Percentiles rank a stretch among this genome's conserved stretches.
These are phyloP conservation scores for Pholiota microspora DNA, from an alignment of 768 basidiomycete genomes.

Conservation along the genomic window DNA sequence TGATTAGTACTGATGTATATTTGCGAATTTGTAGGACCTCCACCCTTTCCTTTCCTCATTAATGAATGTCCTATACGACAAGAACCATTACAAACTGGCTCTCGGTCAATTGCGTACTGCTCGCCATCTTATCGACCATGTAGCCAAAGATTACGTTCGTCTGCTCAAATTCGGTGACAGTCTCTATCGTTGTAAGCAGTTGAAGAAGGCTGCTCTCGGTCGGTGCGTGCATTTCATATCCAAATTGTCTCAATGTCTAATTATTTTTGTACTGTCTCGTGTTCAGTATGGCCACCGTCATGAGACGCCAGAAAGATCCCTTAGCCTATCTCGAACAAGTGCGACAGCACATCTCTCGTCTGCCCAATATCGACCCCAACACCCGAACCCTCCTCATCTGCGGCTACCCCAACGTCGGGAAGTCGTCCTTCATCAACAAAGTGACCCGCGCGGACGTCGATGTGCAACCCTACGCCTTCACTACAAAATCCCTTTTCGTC, in stretches of 20 bases:
- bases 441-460: conserved; percentile 99
- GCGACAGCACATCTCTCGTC: conserved; percentile 97
- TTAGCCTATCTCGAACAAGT: conserved; percentile 99
- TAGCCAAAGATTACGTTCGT: conserved; percentile 96
- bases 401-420: conserved; percentile 99
- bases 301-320: conserved; percentile 98
- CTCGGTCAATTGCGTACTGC: conserved; percentile 96
- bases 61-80: conserved; percentile 99
- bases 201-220: conserved; percentile 95
- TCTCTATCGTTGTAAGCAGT: conserved; percentile 96
- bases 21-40: conserved; percentile 54
- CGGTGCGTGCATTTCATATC: conserved; percentile 53
- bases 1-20: conserved; percentile 23
- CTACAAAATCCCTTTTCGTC: conserved; percentile 97
- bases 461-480: conserved; percentile 99
- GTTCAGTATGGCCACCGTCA: conserved; percentile 93
- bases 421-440: conserved; percentile 99
- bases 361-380: conserved; percentile 97
- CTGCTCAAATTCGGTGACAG: conserved; percentile 98
- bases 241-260: neutral
- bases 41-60: conserved; percentile 96
- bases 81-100: conserved; percentile 99
- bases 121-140: conserved; percentile 93
- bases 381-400: conserved; percentile 97
- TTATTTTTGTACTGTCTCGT: conserved; percentile 1